Evolutionary conservation across 352 stramenopile genomes (phyloP), one percentile per base, ranked within the genome.

Genomic region (Phytophthora europaea): DNA sequence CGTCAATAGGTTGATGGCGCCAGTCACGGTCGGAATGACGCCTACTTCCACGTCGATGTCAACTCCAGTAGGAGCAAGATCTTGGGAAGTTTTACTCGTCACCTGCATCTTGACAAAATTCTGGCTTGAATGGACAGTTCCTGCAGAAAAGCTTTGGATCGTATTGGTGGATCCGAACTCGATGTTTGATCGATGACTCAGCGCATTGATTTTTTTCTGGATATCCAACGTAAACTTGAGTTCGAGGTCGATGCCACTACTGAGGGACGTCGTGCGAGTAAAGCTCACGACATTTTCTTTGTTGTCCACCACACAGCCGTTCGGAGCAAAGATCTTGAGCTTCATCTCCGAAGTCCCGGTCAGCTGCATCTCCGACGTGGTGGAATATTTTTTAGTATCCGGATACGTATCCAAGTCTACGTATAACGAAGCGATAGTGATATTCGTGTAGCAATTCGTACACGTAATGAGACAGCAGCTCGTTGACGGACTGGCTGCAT

Each of bases 21-120:
- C 45, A 52, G 45, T 52, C 18, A 26, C 45, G 3, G 45, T 52
- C 7, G 45, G 45, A 20, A 52, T 52, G 3, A 52, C 20, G 45
- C 45, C 45, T 23, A 52, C 7, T 23, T 52, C n/a, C 20, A 52
- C 20, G 20, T 52, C 45, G 6, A 52, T 52, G 20, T 26, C 45
- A 23, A 52, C 45, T 8, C 45, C 45, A 5, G 45, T 52, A 26
- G 45, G 45, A 12, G 45, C 45, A 18, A 52, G 45, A 52, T 52
- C 45, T 52, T 52, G 45, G 8, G 45, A 52, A 4, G 45, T 52
- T 20, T 52, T 52, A 18, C 45, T 52, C 45, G 45, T 52, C 45
- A 52, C 18, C 16, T 52, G n/a, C 45, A 52, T 52, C 4, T 52
- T 23, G 45, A 12, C 16, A 20, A 52, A 52, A 52, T 52, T 26